A percentile compares a stretch with the other conserved stretches of the same genome.
phyloP scores from a whole-genome alignment of 2,329 filamentous ascomycete species.

The Botrytis galanthina region DNA sequence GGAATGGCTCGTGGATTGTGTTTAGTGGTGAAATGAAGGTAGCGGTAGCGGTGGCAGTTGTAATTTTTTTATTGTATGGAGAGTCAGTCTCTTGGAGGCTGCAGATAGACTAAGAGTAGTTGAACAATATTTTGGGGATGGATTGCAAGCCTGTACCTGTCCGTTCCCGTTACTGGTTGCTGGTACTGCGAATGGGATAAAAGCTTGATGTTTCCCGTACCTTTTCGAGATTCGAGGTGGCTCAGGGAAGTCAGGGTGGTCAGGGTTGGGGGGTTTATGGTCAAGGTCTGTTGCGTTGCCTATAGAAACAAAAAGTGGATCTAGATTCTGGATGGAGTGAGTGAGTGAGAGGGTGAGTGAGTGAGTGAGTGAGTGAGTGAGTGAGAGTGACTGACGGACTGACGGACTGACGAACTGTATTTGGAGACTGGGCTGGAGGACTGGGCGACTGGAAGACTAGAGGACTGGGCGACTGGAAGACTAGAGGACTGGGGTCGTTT shows the following conservation, averaged over 20 bases:
- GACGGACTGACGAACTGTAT: too few relatives aligned
- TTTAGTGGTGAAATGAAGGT: background rate
- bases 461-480: background rate
- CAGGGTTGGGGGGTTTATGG: background rate
- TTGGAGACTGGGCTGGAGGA: too few relatives aligned
- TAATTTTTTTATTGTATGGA: background rate
- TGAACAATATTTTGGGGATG: constrained; percentile 5
- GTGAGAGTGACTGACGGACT: background rate
- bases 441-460: background rate
- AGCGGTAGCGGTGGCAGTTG: background rate
- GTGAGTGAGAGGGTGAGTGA: background rate
- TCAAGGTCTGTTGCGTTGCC: constrained; percentile 11
- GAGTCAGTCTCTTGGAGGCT: background rate
- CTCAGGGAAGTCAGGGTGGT: background rate
- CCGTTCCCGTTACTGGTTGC: background rate
- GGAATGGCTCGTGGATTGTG: constrained; percentile 1
- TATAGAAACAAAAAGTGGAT: constrained; percentile 18
- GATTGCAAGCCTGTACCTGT: constrained; percentile 3
- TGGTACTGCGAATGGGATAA: constrained; percentile 9
- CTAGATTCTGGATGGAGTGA: background rate
- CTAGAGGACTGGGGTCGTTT: background rate
- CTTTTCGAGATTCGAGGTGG: constrained; percentile 3
- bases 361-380: background rate
- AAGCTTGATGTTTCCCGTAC: background rate
- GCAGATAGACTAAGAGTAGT: background rate